A percentile compares a stretch with the other conserved stretches of the same genome.
These are phyloP conservation scores for Tetrastigma voinierianum DNA, from an alignment of 164 flowering plant species.

Conservation along the genomic window DNA sequence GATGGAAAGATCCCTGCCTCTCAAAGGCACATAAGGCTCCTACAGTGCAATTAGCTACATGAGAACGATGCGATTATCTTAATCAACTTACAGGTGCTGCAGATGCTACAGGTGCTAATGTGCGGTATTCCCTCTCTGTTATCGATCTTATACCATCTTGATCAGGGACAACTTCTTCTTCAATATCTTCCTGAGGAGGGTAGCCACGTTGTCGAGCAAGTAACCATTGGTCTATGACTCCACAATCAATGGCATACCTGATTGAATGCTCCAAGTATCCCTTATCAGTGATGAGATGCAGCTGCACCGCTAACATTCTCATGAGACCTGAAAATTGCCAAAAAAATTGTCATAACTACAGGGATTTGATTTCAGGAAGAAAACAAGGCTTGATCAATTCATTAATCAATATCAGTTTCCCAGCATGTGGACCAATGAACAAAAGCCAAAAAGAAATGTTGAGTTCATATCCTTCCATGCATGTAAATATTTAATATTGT, in stretches of 20 bases:
- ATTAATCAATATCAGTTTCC: no score
- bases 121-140: conserved; percentile 68
- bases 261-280: conserved; percentile 60
- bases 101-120: no score
- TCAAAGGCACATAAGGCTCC: neutral
- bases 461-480: no score
- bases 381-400: no score
- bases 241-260: conserved; percentile 75
- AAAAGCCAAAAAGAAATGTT: no score
- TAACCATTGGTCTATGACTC: conserved; percentile 75
- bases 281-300: conserved; percentile 65
- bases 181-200: conserved; percentile 65
- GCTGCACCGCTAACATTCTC: conserved; percentile 78
- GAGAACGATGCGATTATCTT: neutral
- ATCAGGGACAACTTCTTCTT: conserved; percentile 48
- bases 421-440: no score
- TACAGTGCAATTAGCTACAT: no score
- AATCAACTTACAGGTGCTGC: conserved; percentile 36
- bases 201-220: conserved; percentile 54
- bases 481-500: no score
- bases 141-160: conserved; percentile 61
- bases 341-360: neutral
- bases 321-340: conserved; percentile 56
- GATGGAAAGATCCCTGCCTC: neutral
- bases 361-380: neutral